Percentiles rank a stretch among this genome's conserved stretches.
These are phyloP conservation scores for Neopestalotiopsis sp. DNA, from an alignment of 2,329 filamentous ascomycete species.

Conservation along the genomic window DNA sequence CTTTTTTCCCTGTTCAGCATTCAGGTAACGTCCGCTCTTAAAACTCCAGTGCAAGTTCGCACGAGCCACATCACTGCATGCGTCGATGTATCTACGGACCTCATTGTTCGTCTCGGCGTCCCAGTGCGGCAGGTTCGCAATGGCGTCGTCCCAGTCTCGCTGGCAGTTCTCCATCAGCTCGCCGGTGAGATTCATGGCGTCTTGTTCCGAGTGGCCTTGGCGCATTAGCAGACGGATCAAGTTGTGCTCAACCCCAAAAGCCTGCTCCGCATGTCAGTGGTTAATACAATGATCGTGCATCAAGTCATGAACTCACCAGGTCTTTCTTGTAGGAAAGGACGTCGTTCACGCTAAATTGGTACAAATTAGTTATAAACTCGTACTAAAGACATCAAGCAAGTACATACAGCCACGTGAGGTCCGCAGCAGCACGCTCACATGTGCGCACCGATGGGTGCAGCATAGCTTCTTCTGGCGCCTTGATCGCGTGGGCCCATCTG, in stretches of 20 bases:
- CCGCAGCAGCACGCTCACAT: neutral
- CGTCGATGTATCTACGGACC: slow-evolving; percentile 6
- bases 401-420: slow-evolving; percentile 8
- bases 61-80: slow-evolving; percentile 7
- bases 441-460: neutral
- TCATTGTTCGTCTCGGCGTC: neutral
- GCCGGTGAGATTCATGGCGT: neutral
- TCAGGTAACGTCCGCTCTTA: too few species aligned
- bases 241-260: slow-evolving; percentile 11
- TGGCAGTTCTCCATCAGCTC: slow-evolving; percentile 8
- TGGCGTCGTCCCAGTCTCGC: slow-evolving; percentile 1
- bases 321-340: slow-evolving; percentile 13
- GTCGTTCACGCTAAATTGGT: neutral
- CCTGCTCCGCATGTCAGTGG: neutral
- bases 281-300: neutral
- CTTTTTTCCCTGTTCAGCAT: too few species aligned
- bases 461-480: neutral
- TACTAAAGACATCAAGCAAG: too few species aligned
- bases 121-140: neutral
- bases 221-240: slow-evolving; percentile 8
- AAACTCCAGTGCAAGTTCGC: slow-evolving; percentile 3
- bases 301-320: neutral
- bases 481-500: neutral
- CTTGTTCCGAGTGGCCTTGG: slow-evolving; percentile 1
- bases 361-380: too few species aligned